Conservation (phyloP, 371 early-diverging fungal genomes). For the Dinochytrium kinnereticum region DNA sequence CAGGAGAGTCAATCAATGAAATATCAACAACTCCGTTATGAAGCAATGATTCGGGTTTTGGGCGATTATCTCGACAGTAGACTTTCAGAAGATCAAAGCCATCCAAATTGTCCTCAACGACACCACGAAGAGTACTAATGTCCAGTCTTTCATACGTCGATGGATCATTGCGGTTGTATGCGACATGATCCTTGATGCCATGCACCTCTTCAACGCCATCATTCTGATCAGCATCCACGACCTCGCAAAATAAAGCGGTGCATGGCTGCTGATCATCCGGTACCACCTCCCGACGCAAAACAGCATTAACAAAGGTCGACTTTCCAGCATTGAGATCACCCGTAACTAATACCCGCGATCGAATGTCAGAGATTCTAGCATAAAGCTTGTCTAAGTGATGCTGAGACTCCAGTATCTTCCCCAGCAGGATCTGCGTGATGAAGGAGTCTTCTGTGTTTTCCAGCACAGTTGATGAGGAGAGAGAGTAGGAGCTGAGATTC, state of each 20-base stretch:
- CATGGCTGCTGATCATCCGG: conserved; percentile 97
- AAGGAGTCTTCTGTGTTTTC: conserved; percentile 12
- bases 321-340: conserved; percentile 98
- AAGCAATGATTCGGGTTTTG: conserved; percentile 60
- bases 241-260: conserved; percentile 93
- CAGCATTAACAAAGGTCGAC: conserved; percentile 94
- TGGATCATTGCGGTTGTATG: conserved; percentile 73
- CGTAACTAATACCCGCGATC: conserved; percentile 92
- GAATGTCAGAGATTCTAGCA: conserved; percentile 84
- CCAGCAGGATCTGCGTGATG: conserved; percentile 34
- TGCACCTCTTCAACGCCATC: conserved; percentile 88
- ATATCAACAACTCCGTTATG: conserved; percentile 95
- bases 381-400: conserved; percentile 79
- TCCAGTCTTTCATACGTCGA: conserved; percentile 75
- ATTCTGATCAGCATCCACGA: conserved; percentile 84
- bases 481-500: conserved; percentile 12
- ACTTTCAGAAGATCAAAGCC: conserved; percentile 86
- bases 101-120: conserved; percentile 65
- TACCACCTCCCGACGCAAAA: conserved; percentile 84
- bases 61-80: conserved; percentile 73
- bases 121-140: conserved; percentile 52
- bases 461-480: not conserved
- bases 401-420: conserved; percentile 33
- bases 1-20: conserved; percentile 96
- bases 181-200: conserved; percentile 70